Percentiles rank a stretch among this genome's conserved stretches.
phyloP scores from a whole-genome alignment of 1,284 basidiomycete genomes.

The Apiotrichum sp. region DNA sequence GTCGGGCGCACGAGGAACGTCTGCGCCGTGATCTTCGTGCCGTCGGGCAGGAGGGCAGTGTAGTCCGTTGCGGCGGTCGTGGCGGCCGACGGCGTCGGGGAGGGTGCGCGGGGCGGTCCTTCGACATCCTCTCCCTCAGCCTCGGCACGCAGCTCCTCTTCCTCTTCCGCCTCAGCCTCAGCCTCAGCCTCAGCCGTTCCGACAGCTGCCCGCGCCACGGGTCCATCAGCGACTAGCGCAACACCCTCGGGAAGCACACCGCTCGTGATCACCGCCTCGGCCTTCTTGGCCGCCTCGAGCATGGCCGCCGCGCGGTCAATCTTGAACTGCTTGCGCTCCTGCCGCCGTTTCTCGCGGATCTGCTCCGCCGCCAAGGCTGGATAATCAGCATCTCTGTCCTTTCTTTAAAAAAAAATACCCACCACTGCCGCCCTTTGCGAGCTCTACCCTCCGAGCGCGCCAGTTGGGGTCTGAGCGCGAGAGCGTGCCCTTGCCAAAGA shows the following conservation, averaged over 20 bases:
- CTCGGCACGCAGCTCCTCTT: background rate
- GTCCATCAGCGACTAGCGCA: background rate
- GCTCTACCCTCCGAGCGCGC: conserved; percentile 68
- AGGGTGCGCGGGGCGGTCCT: background rate
- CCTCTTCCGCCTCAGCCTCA: conserved; percentile 5
- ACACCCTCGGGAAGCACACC: conserved; percentile 17
- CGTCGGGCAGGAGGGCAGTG: conserved; percentile 16
- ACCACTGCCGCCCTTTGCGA: conserved; percentile 48
- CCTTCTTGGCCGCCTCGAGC: conserved; percentile 45
- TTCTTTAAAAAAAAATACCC: conserved; percentile 16
- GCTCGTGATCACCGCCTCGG: conserved; percentile 41
- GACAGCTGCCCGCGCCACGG: background rate
- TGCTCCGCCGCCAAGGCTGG: conserved; percentile 57
- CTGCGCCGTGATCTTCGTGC: conserved; percentile 38
- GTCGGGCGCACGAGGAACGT: conserved; percentile 46
- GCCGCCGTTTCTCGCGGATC: conserved; percentile 72
- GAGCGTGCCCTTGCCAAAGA: conserved; percentile 94
- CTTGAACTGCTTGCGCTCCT: conserved; percentile 84
- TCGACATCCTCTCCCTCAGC: background rate
- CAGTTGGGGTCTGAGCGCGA: conserved; percentile 93
- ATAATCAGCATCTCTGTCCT: background rate
- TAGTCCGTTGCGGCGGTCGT: conserved; percentile 5
- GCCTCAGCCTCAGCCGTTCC: background rate
- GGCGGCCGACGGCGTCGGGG: conserved; percentile 6
- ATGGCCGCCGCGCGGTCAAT: conserved; percentile 59